Percentiles rank a stretch among this genome's conserved stretches.
phyloP scores from a whole-genome alignment of 2,329 filamentous ascomycete species.

The Achaetomium macrosporum region DNA sequence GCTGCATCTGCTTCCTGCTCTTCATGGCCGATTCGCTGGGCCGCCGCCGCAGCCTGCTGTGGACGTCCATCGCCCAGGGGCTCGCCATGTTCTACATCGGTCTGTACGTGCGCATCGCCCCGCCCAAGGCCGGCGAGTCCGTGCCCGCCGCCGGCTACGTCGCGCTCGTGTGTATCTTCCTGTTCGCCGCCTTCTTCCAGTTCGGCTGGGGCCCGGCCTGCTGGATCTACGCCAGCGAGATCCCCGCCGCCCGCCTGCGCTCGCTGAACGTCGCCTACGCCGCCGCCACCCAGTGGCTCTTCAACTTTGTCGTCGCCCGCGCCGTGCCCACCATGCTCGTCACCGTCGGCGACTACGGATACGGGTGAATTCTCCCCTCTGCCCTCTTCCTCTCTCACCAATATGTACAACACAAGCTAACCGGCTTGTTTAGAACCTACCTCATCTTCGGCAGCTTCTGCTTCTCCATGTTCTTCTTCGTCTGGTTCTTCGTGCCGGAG shows the following conservation, averaged over 20 bases:
- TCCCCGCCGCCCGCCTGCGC: constrained; percentile 56
- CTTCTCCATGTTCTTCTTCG: constrained; percentile 56
- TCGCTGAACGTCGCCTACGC: constrained; percentile 59
- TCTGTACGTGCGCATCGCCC: constrained; percentile 54
- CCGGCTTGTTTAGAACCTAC: constrained; percentile 38
- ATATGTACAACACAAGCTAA: background rate
- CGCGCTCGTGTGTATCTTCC: constrained; percentile 59
- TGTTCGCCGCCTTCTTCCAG: constrained; percentile 54
- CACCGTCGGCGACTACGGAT: constrained; percentile 33
- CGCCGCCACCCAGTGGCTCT: constrained; percentile 62
- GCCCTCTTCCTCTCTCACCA: background rate
- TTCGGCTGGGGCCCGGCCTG: constrained; percentile 61
- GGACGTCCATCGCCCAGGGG: constrained; percentile 57
- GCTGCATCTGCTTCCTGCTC: constrained; percentile 53
- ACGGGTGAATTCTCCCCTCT: constrained; percentile 26
- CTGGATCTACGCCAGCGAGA: constrained; percentile 51
- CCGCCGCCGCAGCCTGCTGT: constrained; percentile 49
- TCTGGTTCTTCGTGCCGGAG: constrained; percentile 58
- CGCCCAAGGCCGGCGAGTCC: constrained; percentile 41
- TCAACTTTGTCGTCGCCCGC: constrained; percentile 63
- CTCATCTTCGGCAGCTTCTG: constrained; percentile 61
- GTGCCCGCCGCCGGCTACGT: constrained; percentile 59
- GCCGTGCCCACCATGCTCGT: constrained; percentile 59
- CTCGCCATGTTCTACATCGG: constrained; percentile 61
- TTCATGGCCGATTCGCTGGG: constrained; percentile 58